Evolutionary conservation across 768 basidiomycete species (phyloP), one percentile per base, ranked within the genome.

Genomic region (Tulasnella sp.): DNA sequence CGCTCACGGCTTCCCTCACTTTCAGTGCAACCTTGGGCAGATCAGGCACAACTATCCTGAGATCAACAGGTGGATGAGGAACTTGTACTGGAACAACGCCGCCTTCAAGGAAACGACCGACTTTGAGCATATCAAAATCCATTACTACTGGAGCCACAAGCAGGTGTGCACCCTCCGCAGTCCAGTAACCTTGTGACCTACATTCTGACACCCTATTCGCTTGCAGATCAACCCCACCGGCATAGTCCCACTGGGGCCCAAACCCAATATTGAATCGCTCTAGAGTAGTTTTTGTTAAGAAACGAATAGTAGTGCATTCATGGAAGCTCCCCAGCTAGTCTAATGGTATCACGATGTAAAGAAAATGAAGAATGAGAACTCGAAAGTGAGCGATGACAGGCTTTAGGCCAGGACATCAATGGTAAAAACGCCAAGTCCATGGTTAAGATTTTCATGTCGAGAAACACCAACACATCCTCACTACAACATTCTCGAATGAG

Each of bases 41-140:
- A 63, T 63, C 27, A 21, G 61, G 24, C 75, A 83, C 67, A 87
- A 88, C 7, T 98, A 93, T 71, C 93, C 94, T n/a, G 78, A 83
- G 50, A 79, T 96, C 52, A 80, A 97, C 73, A 86, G 83, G 30
- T 94, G 90, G 87, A 66, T 89, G 73, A 83, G 83, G 71, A 84
- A 86, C 68, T 73, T 97, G 24, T 98, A 99, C 77, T 97, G 93
- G 93, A 87, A 85, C 64, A 76, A 85, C 65, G 72, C 83, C 0
- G 90, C 91, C 3, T 98, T 99, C 82, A 83, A 84, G 70, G 79
- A 82, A 5, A 83, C 85, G 21, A 94, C 92, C 43, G 76, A 93
- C 68, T 97, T 97, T 68, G 81, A 88, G 15, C 94, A 96, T 71
- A 88, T 88, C 75, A 87, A 87, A 72, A 80, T 77, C 1, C 79